Evolutionary conservation across 108 stramenopile genomes (phyloP), one percentile per base, ranked within the genome.

Genomic region (Ochromonas danica): DNA sequence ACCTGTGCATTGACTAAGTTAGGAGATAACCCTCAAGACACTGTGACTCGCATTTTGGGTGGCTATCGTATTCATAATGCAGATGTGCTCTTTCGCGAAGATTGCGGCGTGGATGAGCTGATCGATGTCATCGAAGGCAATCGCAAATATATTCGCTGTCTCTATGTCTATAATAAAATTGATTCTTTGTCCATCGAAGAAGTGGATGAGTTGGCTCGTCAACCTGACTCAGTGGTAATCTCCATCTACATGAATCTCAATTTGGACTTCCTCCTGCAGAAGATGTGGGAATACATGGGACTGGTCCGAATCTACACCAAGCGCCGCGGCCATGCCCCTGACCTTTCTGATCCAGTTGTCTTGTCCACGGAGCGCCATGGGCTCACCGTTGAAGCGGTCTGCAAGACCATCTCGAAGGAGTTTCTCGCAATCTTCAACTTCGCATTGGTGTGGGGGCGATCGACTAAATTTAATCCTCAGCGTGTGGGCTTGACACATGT

Each of bases 81-180:
- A 27, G 97, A 98, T 77, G 83, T 98, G 31, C 86, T 99, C 77
- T 90, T 93, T 14, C 86, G 98, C 30, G 95, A 97, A 88, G 97
- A 96, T 87, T 92, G 92, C 72, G 80, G 90, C 17, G 92, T 94
- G 27, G 98, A 99, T 86, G 90, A 99, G 80, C 82, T 99, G 75
- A 95, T 99, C 39, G 98, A 99, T 91, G 96, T 98, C 61, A 88
- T 97, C 71, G 87, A 91, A 71, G 98, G 97, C 2, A 67, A 67
- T 36, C 63, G 75, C 33, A 86, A 83, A 62, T 99, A 99, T 90
- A 93, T 95, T 61, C 91, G 92, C 14, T 95, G 94, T 71, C 79
- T 98, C 71, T 99, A 99, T 81, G 86, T 96, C 33, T 99, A 97
- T 93, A 98, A 98, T 87, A 99, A 99, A 83, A 94, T 97, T 81